Conservation (phyloP, 1,284 basidiomycete species). For the Amylostereum areolatum region DNA sequence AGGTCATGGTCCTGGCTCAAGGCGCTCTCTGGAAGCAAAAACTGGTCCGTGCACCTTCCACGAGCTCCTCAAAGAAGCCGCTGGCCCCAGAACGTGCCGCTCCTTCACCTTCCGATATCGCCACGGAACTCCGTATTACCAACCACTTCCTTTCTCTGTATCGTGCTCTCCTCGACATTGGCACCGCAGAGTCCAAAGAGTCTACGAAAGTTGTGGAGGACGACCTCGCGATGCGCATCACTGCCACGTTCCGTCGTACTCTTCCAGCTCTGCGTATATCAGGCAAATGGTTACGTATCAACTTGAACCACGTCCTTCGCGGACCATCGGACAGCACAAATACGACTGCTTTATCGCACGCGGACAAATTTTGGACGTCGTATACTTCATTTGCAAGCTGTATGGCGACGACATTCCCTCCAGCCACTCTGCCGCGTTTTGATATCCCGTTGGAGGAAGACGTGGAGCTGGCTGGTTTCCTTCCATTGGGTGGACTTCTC, state of each 20-base stretch:
- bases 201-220: slow-evolving; percentile 48
- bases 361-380: slow-evolving; percentile 62
- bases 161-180: slow-evolving; percentile 62
- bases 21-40: slow-evolving; percentile 75
- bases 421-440: slow-evolving; percentile 56
- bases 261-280: slow-evolving; percentile 85
- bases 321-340: slow-evolving; percentile 16
- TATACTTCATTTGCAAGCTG: slow-evolving; percentile 68
- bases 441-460: slow-evolving; percentile 84
- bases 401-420: slow-evolving; percentile 68
- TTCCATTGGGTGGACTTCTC: slow-evolving; percentile 64
- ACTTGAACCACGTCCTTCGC: slow-evolving; percentile 66
- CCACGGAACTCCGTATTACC: slow-evolving; percentile 66
- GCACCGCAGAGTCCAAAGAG: slow-evolving; percentile 47
- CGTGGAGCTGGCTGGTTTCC: slow-evolving; percentile 82
- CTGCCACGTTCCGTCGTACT: slow-evolving; percentile 79
- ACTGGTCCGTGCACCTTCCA: slow-evolving; percentile 43
- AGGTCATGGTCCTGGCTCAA: slow-evolving; percentile 68
- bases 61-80: slow-evolving; percentile 24
- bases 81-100: slow-evolving; percentile 14
- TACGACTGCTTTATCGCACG: slow-evolving; percentile 10
- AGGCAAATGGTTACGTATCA: slow-evolving; percentile 84
- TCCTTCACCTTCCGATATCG: slow-evolving; percentile 8
- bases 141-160: slow-evolving; percentile 72
- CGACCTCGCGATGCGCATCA: slow-evolving; percentile 76